Base-by-base conservation (phyloP, 2,329 filamentous ascomycete genomes). In the Stagonosporopsis chrysanthemi region DNA sequence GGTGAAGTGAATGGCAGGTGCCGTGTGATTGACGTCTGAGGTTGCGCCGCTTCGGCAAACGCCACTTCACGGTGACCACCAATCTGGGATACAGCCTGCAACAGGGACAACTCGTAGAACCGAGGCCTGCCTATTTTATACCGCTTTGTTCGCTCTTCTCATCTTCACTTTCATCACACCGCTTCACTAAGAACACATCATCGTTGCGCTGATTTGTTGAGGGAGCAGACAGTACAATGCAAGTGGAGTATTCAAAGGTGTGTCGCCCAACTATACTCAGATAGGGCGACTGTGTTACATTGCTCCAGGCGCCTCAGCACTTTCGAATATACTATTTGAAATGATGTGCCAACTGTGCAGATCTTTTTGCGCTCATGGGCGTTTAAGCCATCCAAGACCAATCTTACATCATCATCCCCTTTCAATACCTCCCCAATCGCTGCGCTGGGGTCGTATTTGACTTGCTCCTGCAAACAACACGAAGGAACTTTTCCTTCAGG, bases 201-300 rank as follows among this genome's bases (percentile, higher is more conserved):
- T 15, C 19, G 29, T 6, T 26, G 19, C 11, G 28, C 9, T 15
- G 4, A 2, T 51, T 7, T 49, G n/a, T 48, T 33, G 19, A 17
- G 11, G 15, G 60, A 60, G 43, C 49, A 23, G 58, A 59, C 49
- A 49, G 61, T 48, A 60, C 38, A 33, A 52, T 38, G 42, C 47
- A 36, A 39, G 38, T 58, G 33, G 40, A 36, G 41, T 31, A n/a
- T 39, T 11, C 43, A 51, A 46, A 38, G 19, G 22, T 56, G 54
- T 50, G 35, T 55, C 47, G 42, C 65, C 61, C 56, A 51, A 44
- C 50, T 54, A 60, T 41, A 24, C 31, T 38, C 53, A 46, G 56
- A 56, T 46, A 39, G 46, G 55, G 42, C 53, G 61, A 55, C 23
- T 63, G 60, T 70, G 56, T 63, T 68, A 67, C 65, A 71, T 63